Evolutionary conservation across 257 asterid genomes (phyloP).

Genomic region (Mentha longifolia): DNA sequence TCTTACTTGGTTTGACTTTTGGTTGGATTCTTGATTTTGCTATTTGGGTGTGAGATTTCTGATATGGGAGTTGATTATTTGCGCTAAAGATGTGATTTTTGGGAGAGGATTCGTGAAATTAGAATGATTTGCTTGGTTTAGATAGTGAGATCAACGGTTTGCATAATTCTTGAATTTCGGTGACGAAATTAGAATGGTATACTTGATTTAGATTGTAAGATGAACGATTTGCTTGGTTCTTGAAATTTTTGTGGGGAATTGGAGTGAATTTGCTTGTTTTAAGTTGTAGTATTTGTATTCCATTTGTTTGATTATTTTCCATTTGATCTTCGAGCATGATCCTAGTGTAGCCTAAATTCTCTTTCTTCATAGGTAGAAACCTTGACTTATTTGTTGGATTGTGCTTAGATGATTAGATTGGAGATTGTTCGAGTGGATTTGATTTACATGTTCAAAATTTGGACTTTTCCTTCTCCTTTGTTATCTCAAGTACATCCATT

Average conservation of each 20-base stretch:
- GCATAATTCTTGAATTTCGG: background rate
- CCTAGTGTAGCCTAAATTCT: background rate
- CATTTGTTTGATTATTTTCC: background rate
- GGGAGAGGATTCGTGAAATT: background rate
- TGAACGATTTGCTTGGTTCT: background rate
- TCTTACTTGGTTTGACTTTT: background rate
- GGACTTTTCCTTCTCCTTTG: too few species aligned
- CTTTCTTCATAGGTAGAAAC: background rate
- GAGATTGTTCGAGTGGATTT: background rate
- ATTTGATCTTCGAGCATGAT: background rate
- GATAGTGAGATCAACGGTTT: background rate
- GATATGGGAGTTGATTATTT: background rate
- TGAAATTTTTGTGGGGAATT: background rate
- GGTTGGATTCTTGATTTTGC: background rate
- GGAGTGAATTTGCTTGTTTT: background rate
- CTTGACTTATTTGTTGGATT: background rate
- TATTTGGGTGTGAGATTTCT: background rate
- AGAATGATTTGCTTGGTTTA: background rate
- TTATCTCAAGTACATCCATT: background rate
- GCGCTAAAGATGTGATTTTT: background rate
- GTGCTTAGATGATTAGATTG: background rate
- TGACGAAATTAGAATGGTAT: background rate
- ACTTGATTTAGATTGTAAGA: background rate
- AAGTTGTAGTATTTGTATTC: background rate
- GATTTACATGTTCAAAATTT: background rate